Conservation (phyloP, 2,329 filamentous ascomycete species). For the Sarocladium oryzae region DNA sequence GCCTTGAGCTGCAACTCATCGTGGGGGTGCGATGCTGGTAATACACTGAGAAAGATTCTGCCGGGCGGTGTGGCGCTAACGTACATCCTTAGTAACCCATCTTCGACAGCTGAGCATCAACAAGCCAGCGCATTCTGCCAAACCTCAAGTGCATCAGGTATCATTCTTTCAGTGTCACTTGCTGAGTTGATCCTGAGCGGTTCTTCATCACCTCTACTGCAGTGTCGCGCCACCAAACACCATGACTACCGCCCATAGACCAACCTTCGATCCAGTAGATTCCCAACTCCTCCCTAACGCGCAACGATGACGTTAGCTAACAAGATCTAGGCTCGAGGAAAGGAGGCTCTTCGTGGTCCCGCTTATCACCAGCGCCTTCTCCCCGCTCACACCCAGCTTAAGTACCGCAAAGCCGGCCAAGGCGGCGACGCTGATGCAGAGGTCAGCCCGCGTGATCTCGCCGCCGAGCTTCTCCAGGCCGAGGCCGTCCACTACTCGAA, state of each 20-base stretch:
- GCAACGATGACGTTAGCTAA: slow-evolving; percentile 21
- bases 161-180: background rate
- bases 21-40: slow-evolving; percentile 1
- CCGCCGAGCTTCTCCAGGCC: slow-evolving; percentile 81
- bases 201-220: background rate
- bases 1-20: too few relatives aligned
- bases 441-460: slow-evolving; percentile 64
- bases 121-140: background rate
- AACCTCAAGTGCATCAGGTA: background rate
- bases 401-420: slow-evolving; percentile 81
- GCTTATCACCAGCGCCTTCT: slow-evolving; percentile 95
- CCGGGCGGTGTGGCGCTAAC: slow-evolving; percentile 37
- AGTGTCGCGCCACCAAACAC: slow-evolving; percentile 1
- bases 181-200: background rate
- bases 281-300: slow-evolving; percentile 15
- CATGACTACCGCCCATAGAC: slow-evolving; percentile 70
- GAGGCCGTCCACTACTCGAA: slow-evolving; percentile 86
- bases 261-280: slow-evolving; percentile 88
- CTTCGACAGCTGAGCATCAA: slow-evolving; percentile 1
- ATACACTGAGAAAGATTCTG: slow-evolving; percentile 35
- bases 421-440: slow-evolving; percentile 71
- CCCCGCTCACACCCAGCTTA: slow-evolving; percentile 88
- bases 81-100: background rate
- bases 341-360: slow-evolving; percentile 87
- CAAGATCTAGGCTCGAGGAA: slow-evolving; percentile 67